phyloP scores from a whole-genome alignment of 108 stramenopile genomes.

The Skeletonema menzelii region DNA sequence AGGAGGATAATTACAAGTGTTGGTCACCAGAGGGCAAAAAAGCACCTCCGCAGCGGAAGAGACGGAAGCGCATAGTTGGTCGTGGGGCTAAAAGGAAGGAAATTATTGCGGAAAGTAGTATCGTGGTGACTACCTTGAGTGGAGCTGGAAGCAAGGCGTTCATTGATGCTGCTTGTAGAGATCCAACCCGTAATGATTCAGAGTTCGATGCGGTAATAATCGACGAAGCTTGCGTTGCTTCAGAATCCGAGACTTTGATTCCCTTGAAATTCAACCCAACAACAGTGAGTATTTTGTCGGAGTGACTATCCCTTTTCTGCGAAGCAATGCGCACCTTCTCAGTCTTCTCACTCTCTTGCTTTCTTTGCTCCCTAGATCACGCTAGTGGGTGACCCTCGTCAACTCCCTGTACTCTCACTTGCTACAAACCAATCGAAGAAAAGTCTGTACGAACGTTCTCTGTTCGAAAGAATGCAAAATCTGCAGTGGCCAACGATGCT shows the following conservation, averaged over 20 bases:
- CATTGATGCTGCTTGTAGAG: constrained; percentile 49
- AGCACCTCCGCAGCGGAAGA: constrained; percentile 17
- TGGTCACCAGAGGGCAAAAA: constrained; percentile 25
- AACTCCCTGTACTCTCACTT: constrained; percentile 83
- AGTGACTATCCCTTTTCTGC: constrained; percentile 11
- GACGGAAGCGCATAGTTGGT: not conserved
- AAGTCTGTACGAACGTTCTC: constrained; percentile 53
- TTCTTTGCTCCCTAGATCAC: not conserved
- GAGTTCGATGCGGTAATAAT: constrained; percentile 85
- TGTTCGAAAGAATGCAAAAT: constrained; percentile 82
- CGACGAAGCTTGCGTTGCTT: constrained; percentile 89
- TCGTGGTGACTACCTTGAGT: constrained; percentile 54
- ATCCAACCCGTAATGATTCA: constrained; percentile 42
- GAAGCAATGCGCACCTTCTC: not conserved
- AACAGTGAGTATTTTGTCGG: constrained; percentile 7
- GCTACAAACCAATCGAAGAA: constrained; percentile 42
- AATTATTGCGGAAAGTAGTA: constrained; percentile 26
- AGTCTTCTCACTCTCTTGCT: not conserved
- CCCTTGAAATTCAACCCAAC: constrained; percentile 73
- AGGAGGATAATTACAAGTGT: not conserved
- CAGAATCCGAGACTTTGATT: constrained; percentile 82
- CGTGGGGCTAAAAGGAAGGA: constrained; percentile 13
- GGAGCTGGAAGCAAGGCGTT: constrained; percentile 57
- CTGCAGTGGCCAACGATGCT: constrained; percentile 64
- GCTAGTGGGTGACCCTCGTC: constrained; percentile 84